Evolutionary conservation across 2,329 filamentous ascomycete genomes (phyloP), one percentile per base, ranked within the genome.

Genomic region (Ophiostoma tasmaniense): DNA sequence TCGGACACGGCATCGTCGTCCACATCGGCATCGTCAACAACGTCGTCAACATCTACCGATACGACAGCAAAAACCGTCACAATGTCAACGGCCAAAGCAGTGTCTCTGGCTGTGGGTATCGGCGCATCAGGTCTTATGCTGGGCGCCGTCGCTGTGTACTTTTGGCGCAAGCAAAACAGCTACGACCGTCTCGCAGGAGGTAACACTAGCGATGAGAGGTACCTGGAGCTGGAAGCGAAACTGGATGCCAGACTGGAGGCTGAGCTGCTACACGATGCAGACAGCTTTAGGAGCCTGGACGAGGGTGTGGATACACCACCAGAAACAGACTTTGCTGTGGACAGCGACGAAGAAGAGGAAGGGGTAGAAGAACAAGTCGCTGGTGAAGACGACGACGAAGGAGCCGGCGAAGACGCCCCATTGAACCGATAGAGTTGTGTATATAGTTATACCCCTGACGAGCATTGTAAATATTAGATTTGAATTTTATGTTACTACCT

Each of bases 341-440:
- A 64, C 61, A 64, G 61, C n/a, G 61, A 64, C 55, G 55, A 61
- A 61, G 55, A 61, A 30, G 55, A 61, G 50, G 45, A 50, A 10
- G 50, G 20, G 50, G 8, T 11, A 28, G 50, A 55, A 20, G 17
- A 45, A 6, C 14, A 45, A 20, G 42, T 20, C 42, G 42, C 39
- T 20, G 39, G 14, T 59, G 52, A 59, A 11, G 52, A 59, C 6
- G 22, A 59, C n/a, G 52, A 59, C 7, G 42, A 45, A 55, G 30
- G 61, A 37, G 61, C 30, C 20, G 25, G 22, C 20, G 61, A 64
- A 35, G 61, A 64, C 37, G 61, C 61, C 4, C 61, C 30, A 20
- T 17, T 64, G 28, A 64, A 64, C 30, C 61, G 61, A 64, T 64
- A 64, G 61, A 25, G 1, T 35, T n/a, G 17, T 45, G 42, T 45